Conservation (phyloP, 1,139 yeast species). For the Debaryomyces nepalensis region DNA sequence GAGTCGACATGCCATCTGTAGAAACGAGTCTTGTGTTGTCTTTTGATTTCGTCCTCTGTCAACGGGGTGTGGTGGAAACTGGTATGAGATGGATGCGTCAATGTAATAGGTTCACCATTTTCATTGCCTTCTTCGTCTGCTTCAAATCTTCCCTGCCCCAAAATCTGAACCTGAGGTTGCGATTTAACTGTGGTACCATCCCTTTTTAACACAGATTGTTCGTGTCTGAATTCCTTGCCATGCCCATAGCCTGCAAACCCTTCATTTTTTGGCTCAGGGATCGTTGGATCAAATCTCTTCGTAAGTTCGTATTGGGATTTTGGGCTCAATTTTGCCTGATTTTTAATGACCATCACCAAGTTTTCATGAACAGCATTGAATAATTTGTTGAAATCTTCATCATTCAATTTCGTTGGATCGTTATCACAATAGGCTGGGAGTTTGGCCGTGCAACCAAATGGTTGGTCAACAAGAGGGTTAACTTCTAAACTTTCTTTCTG, state of each 20-base stretch:
- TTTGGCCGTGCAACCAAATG: conserved; percentile 69
- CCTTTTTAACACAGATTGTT: conserved; percentile 72
- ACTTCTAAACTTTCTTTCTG: conserved; percentile 34
- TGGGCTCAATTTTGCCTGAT: conserved; percentile 67
- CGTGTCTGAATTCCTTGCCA: conserved; percentile 81
- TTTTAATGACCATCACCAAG: conserved; percentile 74
- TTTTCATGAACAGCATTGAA: conserved; percentile 67
- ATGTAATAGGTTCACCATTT: conserved; percentile 57
- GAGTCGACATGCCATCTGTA: conserved; percentile 95
- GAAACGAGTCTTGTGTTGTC: conserved; percentile 69
- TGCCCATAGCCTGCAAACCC: conserved; percentile 74
- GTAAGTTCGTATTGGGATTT: conserved; percentile 76
- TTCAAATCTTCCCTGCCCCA: conserved; percentile 78
- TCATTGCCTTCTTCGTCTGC: conserved; percentile 71
- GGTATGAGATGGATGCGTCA: conserved; percentile 84
- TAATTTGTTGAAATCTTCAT: conserved; percentile 64
- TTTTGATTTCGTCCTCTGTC: conserved; percentile 61
- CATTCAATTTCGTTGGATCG: conserved; percentile 75
- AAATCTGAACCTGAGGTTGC: conserved; percentile 87
- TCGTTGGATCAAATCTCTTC: conserved; percentile 74
- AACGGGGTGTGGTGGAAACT: conserved; percentile 74
- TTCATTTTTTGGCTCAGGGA: conserved; percentile 49
- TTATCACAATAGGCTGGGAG: conserved; percentile 67
- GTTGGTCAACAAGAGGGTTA: conserved; percentile 53
- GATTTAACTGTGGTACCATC: conserved; percentile 80